Base-by-base conservation (phyloP, 1,284 basidiomycete genomes). In the Athelia sp. region DNA sequence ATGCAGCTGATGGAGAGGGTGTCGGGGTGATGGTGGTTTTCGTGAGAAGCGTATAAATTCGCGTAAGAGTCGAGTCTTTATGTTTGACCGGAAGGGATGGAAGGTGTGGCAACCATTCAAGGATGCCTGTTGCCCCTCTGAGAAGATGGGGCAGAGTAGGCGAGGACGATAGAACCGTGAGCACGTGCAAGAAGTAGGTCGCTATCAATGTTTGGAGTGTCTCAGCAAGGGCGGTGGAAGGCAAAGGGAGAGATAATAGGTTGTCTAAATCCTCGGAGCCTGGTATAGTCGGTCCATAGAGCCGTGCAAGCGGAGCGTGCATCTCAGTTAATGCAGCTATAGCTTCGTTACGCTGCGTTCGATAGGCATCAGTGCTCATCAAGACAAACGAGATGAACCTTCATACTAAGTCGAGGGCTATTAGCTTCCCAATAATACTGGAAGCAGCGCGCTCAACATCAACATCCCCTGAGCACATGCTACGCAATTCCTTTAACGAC, bases 401-500 rank as follows among this genome's bases (percentile, higher is more conserved):
- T n/a, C 81, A 50, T 58, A 87, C 84, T 78, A 84, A 69, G 54
- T 87, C 84, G 45, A 89, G 62, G 23, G 73, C 58, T 15, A 88
- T 67, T 0, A 90, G 64, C 59, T 87, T 89, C 10, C 77, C 80
- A 4, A 79, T 60, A 3, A 89, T 65, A 53, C 80, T 83, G 46
- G 74, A 75, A 1, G 84, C 86, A 0, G 84, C 85, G 35, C 83
- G 73, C 63, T 90, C 89, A 2, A 88, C 73, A 56, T 90, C 83
- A 15, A 86, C n/a, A 52, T 77, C 74, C 2, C 65, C 68, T 0
- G 73, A 67, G 23, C 61, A 67, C 14, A 78, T 48, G n/a, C 62
- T 60, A 44, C 85, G 69, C 32, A 88, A 62, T 1, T 62, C 57
- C 1, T 54, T 54, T 8, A 87, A 60, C 48, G 76, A 69, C 43